Base-by-base conservation (phyloP, 495 filamentous ascomycete genomes). In the Rhizodiscina lignyota region DNA sequence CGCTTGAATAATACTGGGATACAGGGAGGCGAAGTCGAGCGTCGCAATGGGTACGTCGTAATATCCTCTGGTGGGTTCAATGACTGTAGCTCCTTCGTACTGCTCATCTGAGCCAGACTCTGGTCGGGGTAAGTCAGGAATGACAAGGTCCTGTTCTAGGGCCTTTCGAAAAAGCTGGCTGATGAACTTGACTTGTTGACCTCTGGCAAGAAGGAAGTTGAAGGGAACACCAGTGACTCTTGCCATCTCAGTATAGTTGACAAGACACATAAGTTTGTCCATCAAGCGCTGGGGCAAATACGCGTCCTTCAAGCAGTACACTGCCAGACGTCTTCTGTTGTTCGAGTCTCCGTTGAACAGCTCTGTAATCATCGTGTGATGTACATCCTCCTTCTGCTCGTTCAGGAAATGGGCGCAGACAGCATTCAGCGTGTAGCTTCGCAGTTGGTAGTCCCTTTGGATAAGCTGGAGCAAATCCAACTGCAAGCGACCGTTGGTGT, bases 211-310 rank as follows among this genome's bases (percentile, higher is more conserved):
- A 15, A 99, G 70, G 49, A 77, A 94, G 48, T 91, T 94, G 66
- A 96, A 99, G 1, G 89, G 91, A 1, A 99, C 86, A 41, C 89
- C 89, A 13, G 89, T 99, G 51, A 99, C 89, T 70, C 89, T 89
- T 27, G 89, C 89, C 89, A 99, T 99, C 56, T 99, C 89, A 0
- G 89, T 96, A 48, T 94, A 94, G 54, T 99, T 99, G 50, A 92
- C 77, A 19, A 99, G 65, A 55, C 89, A 94, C 56, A 91, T 94
- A 21, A 99, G 64, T 48, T 99, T 99, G 54, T 99, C 89, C 72
- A 99, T 83, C 37, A 99, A 59, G 27, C 89, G 61, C 49, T 96
- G 91, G 4, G 89, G 89, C 10, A 99, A 61, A 46, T 94, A 96
- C 5, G 89, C 89, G 63, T 99, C 89, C 56, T 99, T 99, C 35